phyloP scores from a whole-genome alignment of 2,329 filamentous ascomycete species.

The Colletotrichum limetticola region DNA sequence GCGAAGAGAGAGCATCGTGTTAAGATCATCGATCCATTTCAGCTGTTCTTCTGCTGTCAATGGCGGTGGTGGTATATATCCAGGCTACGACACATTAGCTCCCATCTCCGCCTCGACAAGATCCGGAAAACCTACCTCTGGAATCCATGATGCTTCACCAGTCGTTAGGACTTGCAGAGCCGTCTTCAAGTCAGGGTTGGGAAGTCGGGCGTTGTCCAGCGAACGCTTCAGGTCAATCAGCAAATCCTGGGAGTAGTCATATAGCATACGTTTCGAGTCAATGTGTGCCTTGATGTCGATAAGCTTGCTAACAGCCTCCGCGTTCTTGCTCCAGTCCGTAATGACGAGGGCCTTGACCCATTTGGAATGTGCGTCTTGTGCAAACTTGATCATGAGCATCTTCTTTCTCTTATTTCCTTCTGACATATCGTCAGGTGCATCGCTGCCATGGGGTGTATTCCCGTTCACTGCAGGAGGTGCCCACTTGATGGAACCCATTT shows the following conservation, averaged over 20 bases:
- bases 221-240: constrained; percentile 79
- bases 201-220: constrained; percentile 78
- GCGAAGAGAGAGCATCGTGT: constrained; percentile 83
- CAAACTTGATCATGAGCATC: constrained; percentile 77
- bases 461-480: constrained; percentile 63
- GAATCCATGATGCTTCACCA: constrained; percentile 81
- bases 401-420: constrained; percentile 81
- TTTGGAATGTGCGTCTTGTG: constrained; percentile 81
- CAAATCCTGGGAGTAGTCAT: constrained; percentile 68
- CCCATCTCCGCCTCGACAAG: background rate
- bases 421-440: constrained; percentile 65
- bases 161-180: constrained; percentile 86
- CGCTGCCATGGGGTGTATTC: constrained; percentile 52
- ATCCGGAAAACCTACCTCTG: constrained; percentile 68
- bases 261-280: constrained; percentile 69
- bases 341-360: constrained; percentile 95
- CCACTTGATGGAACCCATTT: constrained; percentile 75
- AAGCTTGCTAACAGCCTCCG: constrained; percentile 82
- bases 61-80: constrained; percentile 79
- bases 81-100: constrained; percentile 60
- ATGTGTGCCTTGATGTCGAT: constrained; percentile 88
- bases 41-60: constrained; percentile 79
- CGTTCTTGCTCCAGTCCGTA: constrained; percentile 87
- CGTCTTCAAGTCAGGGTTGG: constrained; percentile 90
- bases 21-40: constrained; percentile 81